Conservation (phyloP, 495 filamentous ascomycete species). For the Rusavskia elegans region DNA sequence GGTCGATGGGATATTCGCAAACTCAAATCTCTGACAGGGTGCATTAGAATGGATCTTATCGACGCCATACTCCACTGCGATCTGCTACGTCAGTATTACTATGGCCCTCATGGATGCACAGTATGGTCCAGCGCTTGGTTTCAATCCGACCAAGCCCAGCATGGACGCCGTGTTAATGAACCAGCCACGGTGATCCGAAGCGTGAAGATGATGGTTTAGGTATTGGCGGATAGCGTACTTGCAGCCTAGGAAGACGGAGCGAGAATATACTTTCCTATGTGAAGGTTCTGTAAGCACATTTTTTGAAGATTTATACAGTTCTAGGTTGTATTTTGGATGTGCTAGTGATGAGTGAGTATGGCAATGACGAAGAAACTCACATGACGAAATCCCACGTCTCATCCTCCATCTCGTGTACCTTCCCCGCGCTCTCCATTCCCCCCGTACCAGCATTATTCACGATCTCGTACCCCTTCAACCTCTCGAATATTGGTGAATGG, state of each 20-base stretch:
- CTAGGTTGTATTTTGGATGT: no score
- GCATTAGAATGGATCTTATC: conserved; percentile 39
- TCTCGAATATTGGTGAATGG: no score
- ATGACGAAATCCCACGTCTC: conserved; percentile 28
- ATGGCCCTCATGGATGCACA: conserved; percentile 37
- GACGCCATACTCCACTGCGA: conserved; percentile 34
- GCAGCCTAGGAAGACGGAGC: conserved; percentile 34
- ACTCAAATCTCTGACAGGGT: conserved; percentile 38
- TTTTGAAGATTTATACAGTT: no score
- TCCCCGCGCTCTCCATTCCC: conserved; percentile 10
- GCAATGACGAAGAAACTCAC: neutral
- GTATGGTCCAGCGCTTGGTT: conserved; percentile 22
- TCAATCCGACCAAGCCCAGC: conserved; percentile 25
- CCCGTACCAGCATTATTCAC: conserved; percentile 36
- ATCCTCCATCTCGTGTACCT: conserved; percentile 24
- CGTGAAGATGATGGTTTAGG: conserved; percentile 28
- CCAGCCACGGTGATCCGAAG: conserved; percentile 34
- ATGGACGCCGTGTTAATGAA: conserved; percentile 38
- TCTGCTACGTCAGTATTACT: conserved; percentile 28
- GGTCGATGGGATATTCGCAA: neutral
- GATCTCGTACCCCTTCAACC: conserved; percentile 15
- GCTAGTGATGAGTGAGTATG: no score
- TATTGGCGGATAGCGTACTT: conserved; percentile 36
- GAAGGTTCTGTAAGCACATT: no score
- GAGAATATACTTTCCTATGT: conserved; percentile 20